Percentiles rank a stretch among this genome's conserved stretches.
These are phyloP conservation scores for Curvularia sp. DNA, from an alignment of 2,329 filamentous ascomycete species.

Conservation along the genomic window DNA sequence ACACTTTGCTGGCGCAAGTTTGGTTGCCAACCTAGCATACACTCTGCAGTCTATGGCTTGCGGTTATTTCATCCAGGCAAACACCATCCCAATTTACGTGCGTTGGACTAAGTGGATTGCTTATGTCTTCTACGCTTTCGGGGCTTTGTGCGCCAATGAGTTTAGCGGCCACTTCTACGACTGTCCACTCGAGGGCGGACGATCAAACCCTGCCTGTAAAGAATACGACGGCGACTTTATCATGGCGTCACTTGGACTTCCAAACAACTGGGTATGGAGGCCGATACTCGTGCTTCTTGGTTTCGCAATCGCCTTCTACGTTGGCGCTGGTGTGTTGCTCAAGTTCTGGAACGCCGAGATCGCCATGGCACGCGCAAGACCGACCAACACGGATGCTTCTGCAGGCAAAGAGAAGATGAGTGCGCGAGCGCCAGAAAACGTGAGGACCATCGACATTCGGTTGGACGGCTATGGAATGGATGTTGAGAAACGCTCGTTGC, in stretches of 20 bases:
- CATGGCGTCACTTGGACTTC: constrained; percentile 72
- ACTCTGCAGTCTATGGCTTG: constrained; percentile 77
- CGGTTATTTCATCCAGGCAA: constrained; percentile 77
- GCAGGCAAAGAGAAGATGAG: constrained; percentile 74
- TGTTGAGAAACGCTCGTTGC: constrained; percentile 66
- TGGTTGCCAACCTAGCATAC: constrained; percentile 75
- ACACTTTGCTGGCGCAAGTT: constrained; percentile 72
- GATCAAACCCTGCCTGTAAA: constrained; percentile 68
- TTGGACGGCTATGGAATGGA: constrained; percentile 69
- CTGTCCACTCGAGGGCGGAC: constrained; percentile 70
- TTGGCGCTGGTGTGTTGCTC: constrained; percentile 66
- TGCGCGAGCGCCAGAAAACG: constrained; percentile 59
- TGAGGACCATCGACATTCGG: constrained; percentile 68
- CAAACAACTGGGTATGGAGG: constrained; percentile 69
- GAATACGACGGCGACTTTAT: constrained; percentile 74
- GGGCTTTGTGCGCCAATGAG: constrained; percentile 74
- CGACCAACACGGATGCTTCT: constrained; percentile 64
- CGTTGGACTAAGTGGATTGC: constrained; percentile 76
- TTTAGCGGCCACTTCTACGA: constrained; percentile 75
- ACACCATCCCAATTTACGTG: constrained; percentile 78
- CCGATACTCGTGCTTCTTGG: constrained; percentile 69
- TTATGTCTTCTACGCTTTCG: constrained; percentile 73
- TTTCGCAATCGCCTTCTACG: constrained; percentile 69
- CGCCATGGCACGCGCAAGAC: constrained; percentile 68
- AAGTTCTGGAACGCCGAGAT: constrained; percentile 72